These are phyloP conservation scores for Plasmodium falciparum DNA, from an alignment of 169 alveolate genomes.

Conservation along the genomic window DNA sequence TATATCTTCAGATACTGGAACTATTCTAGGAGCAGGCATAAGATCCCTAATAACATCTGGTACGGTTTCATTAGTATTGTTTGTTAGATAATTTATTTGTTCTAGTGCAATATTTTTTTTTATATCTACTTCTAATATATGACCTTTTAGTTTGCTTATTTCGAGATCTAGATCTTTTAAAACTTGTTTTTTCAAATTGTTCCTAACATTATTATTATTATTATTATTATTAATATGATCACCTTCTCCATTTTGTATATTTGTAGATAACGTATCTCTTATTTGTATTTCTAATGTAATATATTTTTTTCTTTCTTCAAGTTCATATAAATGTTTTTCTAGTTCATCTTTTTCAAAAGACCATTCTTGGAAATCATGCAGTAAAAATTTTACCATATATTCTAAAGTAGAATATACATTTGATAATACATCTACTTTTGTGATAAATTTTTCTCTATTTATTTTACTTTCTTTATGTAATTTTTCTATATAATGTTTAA, in stretches of 20 bases:
- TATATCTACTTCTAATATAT: conserved; percentile 7
- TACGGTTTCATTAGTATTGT: conserved; percentile 6
- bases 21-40: background rate
- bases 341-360: background rate
- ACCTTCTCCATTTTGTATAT: background rate
- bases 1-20: background rate
- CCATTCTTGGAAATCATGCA: background rate
- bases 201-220: background rate
- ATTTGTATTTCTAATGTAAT: conserved; percentile 13
- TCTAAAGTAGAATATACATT: conserved; percentile 15
- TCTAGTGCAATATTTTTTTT: conserved; percentile 13
- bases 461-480: conserved; percentile 5
- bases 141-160: background rate
- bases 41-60: conserved; percentile 34
- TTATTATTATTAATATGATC: too few relatives aligned
- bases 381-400: background rate
- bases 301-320: conserved; percentile 11
- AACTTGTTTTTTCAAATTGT: conserved; percentile 9
- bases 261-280: background rate
- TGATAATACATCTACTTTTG: background rate
- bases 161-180: background rate
- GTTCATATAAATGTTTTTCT: background rate
- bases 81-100: conserved; percentile 30
- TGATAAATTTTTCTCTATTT: conserved; percentile 9
- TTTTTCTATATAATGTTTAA: conserved; percentile 18